A percentile compares a stretch with the other conserved stretches of the same genome.
Conservation (phyloP, 192 early-diverging fungal genomes). For the Geranomyces variabilis region DNA sequence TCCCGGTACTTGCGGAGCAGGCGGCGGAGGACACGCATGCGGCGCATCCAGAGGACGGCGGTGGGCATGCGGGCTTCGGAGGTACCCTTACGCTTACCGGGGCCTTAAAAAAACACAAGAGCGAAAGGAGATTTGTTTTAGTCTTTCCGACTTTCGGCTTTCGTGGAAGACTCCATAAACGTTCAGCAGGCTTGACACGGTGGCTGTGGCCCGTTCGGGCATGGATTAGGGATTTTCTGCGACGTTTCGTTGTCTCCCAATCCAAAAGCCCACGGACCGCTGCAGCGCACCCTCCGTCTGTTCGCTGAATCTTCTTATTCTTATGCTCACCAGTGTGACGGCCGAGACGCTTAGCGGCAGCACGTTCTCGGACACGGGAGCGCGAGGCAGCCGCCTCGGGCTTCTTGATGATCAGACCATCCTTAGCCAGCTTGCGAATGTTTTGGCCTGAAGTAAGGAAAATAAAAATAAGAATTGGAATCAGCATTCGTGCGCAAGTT, state of each 20-base stretch:
- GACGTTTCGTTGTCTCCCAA: too few relatives aligned
- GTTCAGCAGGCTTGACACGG: too few relatives aligned
- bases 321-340: conserved; percentile 92
- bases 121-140: too few relatives aligned
- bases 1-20: conserved; percentile 97
- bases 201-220: too few relatives aligned
- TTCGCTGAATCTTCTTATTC: conserved; percentile 46
- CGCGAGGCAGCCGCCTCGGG: conserved; percentile 85
- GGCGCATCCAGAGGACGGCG: conserved; percentile 96
- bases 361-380: conserved; percentile 88
- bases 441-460: conserved; percentile 68
- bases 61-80: conserved; percentile 97
- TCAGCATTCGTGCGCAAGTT: conserved; percentile 1
- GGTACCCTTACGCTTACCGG: conserved; percentile 63
- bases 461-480: not conserved
- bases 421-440: conserved; percentile 97
- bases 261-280: too few relatives aligned
- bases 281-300: too few relatives aligned
- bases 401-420: conserved; percentile 96
- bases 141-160: too few relatives aligned
- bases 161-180: too few relatives aligned
- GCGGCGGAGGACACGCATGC: conserved; percentile 93
- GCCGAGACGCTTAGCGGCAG: conserved; percentile 94
- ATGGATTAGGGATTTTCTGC: too few relatives aligned
- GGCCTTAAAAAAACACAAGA: not conserved